Evolutionary conservation across 495 filamentous ascomycete species (phyloP), one percentile per base, ranked within the genome.

Genomic region (Ramalina peruviana): DNA sequence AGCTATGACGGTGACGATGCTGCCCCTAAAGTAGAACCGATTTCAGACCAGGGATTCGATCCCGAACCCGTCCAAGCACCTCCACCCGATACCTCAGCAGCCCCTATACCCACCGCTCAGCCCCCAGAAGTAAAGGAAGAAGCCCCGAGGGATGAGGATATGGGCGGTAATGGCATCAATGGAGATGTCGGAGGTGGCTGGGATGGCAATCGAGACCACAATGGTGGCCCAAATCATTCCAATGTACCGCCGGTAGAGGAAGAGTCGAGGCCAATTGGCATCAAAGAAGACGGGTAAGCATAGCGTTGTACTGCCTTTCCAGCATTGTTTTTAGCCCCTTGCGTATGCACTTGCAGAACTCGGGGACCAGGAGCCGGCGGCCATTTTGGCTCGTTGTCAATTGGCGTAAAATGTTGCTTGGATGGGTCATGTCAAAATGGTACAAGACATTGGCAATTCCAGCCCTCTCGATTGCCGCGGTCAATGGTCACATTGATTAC

Each of bases 221-320:
- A 73, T 40, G 73, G 72, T 27, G 67, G 72, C 44, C 65, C 68
- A 49, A 64, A 69, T 13, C 67, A 72, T 54, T 72, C 78, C 40
- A 76, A 85, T 48, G 81, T 85, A 58, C 54, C 49, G 27, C 52
- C 49, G 43, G 59, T 57, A 54, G 65, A 69, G 39, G 57, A 69
- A 46, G 67, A 62, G 46, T 54, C 65, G 49, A 68, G 61, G 60
- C 80, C 65, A 60, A 85, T 60, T 67, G 81, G 86, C 57, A 88
- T 94, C 45, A 97, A 97, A 68, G 92, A 98, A 79, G 92, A 98
- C 64, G 92, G 92, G 92, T 98, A 83, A 95, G 93, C 88, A 36
- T 48, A 37, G 37, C 33, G 26, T 40, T 25, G 17, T 17, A 15
- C n/a, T 37, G 11, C 37, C 12, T 38, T 10, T 45, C 39, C 44